Conservation (phyloP, 1,284 basidiomycete species). For the Microbotryum silenes-acaulis region DNA sequence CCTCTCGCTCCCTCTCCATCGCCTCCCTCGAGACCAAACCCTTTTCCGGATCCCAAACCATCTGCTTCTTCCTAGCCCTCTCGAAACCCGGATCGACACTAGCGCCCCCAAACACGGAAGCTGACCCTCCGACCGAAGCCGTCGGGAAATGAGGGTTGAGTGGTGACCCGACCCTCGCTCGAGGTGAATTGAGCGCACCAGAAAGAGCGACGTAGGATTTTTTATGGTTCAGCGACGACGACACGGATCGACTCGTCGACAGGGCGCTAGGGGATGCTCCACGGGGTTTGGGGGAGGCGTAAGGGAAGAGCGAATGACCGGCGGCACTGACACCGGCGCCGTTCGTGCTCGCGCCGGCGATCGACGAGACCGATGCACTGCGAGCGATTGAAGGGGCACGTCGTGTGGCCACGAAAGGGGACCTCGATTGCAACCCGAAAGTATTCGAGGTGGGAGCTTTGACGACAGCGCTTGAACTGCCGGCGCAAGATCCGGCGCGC, state of each 20-base stretch:
- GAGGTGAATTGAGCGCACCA: neutral
- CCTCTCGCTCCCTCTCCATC: conserved; percentile 22
- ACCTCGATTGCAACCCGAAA: conserved; percentile 22
- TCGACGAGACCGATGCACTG: neutral
- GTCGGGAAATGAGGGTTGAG: conserved; percentile 4
- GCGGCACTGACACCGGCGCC: neutral
- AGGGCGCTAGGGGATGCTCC: conserved; percentile 2
- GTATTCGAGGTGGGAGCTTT: conserved; percentile 8
- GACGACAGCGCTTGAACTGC: conserved; percentile 3
- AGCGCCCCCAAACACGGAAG: neutral
- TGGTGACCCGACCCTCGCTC: conserved; percentile 7
- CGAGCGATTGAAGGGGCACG: neutral
- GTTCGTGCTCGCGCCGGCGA: neutral
- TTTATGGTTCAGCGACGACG: conserved; percentile 1
- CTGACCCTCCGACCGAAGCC: neutral
- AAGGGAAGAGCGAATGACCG: conserved; percentile 26
- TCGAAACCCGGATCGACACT: conserved; percentile 6
- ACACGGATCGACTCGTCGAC: conserved; percentile 11
- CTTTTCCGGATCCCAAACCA: conserved; percentile 31
- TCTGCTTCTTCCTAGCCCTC: conserved; percentile 29
- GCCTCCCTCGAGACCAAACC: conserved; percentile 30
- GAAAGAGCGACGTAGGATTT: conserved; percentile 3
- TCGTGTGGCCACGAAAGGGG: conserved; percentile 14
- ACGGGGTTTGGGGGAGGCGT: conserved; percentile 22
- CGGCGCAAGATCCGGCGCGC: neutral